phyloP scores from a whole-genome alignment of 345 rosid genomes.

The Geranium brycei region DNA sequence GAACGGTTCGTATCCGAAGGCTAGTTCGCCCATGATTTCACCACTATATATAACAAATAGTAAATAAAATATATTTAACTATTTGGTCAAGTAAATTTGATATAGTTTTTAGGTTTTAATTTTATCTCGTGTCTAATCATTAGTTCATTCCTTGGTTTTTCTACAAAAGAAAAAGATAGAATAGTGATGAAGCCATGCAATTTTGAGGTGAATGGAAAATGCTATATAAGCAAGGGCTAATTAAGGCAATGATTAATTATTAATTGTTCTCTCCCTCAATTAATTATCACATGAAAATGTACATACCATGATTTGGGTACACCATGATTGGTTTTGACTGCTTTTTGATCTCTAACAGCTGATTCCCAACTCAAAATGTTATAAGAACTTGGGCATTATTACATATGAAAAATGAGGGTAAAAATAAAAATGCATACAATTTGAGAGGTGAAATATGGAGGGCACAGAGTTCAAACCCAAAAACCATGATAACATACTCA shows the following conservation, averaged over 20 bases:
- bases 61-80: no score
- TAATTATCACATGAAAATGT: constrained; percentile 60
- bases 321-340: constrained; percentile 75
- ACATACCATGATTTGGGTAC: constrained; percentile 58
- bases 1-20: no score
- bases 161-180: no score
- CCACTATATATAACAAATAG: no score
- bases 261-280: constrained; percentile 39
- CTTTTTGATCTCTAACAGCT: constrained; percentile 32
- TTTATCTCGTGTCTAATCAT: no score
- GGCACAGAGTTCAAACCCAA: constrained; percentile 39
- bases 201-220: not conserved
- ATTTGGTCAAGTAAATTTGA: no score
- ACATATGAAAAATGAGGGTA: not conserved
- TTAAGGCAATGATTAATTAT: constrained; percentile 7
- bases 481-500: constrained; percentile 67
- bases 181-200: no score
- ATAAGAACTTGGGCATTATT: not conserved
- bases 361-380: not conserved
- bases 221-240: constrained; percentile 6
- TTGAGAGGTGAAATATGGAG: constrained; percentile 29
- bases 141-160: no score
- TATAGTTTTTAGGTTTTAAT: no score
- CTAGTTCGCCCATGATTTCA: no score
- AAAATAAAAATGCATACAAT: constrained; percentile 4